These are phyloP conservation scores for Colletotrichum endophyticum DNA, from an alignment of 2,329 filamentous ascomycete genomes.

Conservation along the genomic window DNA sequence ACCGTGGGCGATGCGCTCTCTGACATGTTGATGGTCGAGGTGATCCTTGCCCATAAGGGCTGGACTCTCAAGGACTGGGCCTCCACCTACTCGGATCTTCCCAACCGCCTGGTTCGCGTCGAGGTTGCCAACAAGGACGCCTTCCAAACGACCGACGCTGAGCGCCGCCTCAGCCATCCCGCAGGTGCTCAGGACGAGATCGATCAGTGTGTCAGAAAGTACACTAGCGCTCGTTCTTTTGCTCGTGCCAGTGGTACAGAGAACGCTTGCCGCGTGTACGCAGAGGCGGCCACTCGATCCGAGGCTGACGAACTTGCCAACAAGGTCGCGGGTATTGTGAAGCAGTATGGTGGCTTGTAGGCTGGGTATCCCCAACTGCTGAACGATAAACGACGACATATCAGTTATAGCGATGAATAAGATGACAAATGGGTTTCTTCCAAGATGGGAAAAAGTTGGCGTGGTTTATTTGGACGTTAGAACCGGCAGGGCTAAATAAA, in stretches of 20 bases:
- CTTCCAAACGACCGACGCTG: constrained; percentile 91
- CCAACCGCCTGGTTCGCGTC: constrained; percentile 93
- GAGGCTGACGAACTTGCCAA: constrained; percentile 91
- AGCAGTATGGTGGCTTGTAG: constrained; percentile 53
- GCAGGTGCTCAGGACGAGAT: constrained; percentile 83
- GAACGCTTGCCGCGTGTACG: constrained; percentile 94
- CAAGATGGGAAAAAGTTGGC: background rate
- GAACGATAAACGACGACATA: background rate
- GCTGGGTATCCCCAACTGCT: background rate
- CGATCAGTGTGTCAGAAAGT: constrained; percentile 86
- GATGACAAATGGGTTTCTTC: background rate
- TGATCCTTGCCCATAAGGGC: constrained; percentile 92
- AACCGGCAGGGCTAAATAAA: background rate
- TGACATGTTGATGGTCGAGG: constrained; percentile 94
- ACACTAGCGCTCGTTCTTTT: constrained; percentile 87
- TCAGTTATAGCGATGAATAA: background rate
- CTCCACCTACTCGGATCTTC: constrained; percentile 89
- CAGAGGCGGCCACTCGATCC: constrained; percentile 86
- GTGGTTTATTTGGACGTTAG: background rate
- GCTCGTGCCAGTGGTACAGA: constrained; percentile 94
- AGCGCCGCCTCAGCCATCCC: constrained; percentile 84
- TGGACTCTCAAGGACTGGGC: constrained; percentile 94
- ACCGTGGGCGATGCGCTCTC: constrained; percentile 95
- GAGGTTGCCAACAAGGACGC: constrained; percentile 86
- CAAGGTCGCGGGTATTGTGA: constrained; percentile 79